Percentiles rank a stretch among this genome's conserved stretches.
Conservation (phyloP, 257 asterid genomes). For the Primulina tabacum region DNA sequence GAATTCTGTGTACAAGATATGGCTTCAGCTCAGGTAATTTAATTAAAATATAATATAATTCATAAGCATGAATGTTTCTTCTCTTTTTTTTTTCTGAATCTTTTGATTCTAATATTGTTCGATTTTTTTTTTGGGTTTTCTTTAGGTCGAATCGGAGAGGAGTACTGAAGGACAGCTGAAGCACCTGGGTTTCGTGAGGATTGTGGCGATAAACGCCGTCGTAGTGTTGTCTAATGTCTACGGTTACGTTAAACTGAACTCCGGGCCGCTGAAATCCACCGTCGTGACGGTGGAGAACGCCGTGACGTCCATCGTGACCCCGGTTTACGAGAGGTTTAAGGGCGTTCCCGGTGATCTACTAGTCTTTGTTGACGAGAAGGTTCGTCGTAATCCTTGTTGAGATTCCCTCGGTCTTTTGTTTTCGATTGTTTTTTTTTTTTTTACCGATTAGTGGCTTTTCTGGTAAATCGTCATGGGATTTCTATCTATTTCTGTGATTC, state of each 20-base stretch:
- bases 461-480: too few relatives aligned
- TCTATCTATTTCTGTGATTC: too few relatives aligned
- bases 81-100: not conserved
- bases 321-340: slow-evolving; percentile 52
- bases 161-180: slow-evolving; percentile 38
- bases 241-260: slow-evolving; percentile 57
- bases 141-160: slow-evolving; percentile 43
- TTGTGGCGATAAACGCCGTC: slow-evolving; percentile 47
- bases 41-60: not conserved
- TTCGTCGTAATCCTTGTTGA: not conserved
- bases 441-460: too few relatives aligned
- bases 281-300: slow-evolving; percentile 56
- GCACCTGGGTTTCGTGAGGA: slow-evolving; percentile 56
- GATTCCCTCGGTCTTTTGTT: not conserved
- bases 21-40: slow-evolving; percentile 33
- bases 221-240: slow-evolving; percentile 50
- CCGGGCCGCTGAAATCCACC: slow-evolving; percentile 65
- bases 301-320: slow-evolving; percentile 48
- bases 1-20: not conserved
- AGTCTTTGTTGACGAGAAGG: slow-evolving; percentile 63
- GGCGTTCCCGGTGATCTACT: slow-evolving; percentile 60
- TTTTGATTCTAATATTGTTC: not conserved
- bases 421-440: too few relatives aligned
- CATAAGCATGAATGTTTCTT: too few relatives aligned
- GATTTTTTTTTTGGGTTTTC: slow-evolving; percentile 5